phyloP scores from a whole-genome alignment of 768 basidiomycete species.

The Boletales sp. region DNA sequence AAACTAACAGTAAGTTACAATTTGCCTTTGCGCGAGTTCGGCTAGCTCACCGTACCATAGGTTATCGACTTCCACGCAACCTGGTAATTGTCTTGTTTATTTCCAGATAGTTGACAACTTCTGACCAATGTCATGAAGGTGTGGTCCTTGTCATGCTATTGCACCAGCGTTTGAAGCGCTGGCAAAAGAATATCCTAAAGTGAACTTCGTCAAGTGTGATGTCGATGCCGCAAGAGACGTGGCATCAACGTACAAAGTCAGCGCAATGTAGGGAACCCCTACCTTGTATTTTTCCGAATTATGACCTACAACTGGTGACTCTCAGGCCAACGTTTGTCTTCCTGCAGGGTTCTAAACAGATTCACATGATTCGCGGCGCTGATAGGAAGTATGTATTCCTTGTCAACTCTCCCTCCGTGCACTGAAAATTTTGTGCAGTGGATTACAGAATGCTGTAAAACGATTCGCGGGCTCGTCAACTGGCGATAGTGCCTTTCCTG shows the following conservation, averaged over 20 bases:
- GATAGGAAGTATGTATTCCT: constrained; percentile 50
- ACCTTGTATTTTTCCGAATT: background rate
- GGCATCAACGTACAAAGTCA: constrained; percentile 55
- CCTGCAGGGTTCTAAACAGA: constrained; percentile 59
- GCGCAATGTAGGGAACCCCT: constrained; percentile 59
- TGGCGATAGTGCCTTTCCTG: constrained; percentile 50
- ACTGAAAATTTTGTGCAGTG: constrained; percentile 37
- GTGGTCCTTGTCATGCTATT: constrained; percentile 81
- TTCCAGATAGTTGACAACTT: background rate
- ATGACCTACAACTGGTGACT: background rate
- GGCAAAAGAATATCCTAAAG: constrained; percentile 61
- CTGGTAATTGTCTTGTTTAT: constrained; percentile 46
- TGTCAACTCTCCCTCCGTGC: background rate
- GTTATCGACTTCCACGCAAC: constrained; percentile 87
- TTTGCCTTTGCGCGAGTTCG: background rate
- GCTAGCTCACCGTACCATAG: constrained; percentile 32
- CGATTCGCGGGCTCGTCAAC: constrained; percentile 45
- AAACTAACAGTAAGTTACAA: constrained; percentile 54
- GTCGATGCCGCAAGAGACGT: constrained; percentile 72
- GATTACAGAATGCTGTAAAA: constrained; percentile 54
- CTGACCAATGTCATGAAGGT: constrained; percentile 45
- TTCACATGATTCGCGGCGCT: constrained; percentile 73
- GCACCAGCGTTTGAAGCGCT: constrained; percentile 72
- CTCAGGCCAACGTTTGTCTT: constrained; percentile 83
- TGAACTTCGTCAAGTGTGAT: constrained; percentile 84